Conservation (phyloP, 208 protist genomes). For the Crithidia fasciculata region DNA sequence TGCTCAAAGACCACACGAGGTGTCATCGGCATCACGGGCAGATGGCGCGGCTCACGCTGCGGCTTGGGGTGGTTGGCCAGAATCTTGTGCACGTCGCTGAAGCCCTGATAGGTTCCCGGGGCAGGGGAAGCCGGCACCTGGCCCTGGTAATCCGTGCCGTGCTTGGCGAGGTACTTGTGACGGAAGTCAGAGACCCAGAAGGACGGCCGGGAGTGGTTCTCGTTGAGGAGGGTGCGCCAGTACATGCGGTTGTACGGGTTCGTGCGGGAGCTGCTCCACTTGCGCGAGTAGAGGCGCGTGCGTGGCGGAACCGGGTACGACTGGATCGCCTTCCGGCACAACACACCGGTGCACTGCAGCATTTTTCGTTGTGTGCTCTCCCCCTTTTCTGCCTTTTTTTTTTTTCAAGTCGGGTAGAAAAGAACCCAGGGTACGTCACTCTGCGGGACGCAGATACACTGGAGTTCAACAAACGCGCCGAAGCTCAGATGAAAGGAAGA, state of each 20-base stretch:
- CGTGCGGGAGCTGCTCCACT: conserved; percentile 82
- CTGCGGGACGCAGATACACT: too few relatives aligned
- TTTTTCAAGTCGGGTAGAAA: neutral
- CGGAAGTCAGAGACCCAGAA: conserved; percentile 94
- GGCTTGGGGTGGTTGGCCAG: conserved; percentile 90
- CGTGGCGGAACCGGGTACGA: conserved; percentile 84
- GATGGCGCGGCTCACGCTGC: conserved; percentile 86
- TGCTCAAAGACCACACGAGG: conserved; percentile 91
- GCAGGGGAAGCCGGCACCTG: conserved; percentile 82
- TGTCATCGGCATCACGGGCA: conserved; percentile 91
- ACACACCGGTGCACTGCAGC: conserved; percentile 45
- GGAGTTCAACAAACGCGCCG: too few relatives aligned
- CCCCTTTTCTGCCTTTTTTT: neutral
- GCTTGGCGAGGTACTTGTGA: conserved; percentile 83
- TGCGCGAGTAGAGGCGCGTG: conserved; percentile 65
- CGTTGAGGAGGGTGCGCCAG: conserved; percentile 83
- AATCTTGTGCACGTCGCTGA: conserved; percentile 87
- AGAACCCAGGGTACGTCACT: too few relatives aligned
- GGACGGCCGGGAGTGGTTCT: conserved; percentile 80
- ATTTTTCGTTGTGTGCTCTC: conserved; percentile 21
- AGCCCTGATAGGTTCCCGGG: conserved; percentile 89
- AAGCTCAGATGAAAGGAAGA: neutral
- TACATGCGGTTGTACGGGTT: conserved; percentile 87
- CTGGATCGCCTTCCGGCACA: conserved; percentile 72
- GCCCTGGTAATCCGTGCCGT: conserved; percentile 87